Percentiles rank a stretch among this genome's conserved stretches.
These are phyloP conservation scores for Globisporangium abappressorium DNA, from an alignment of 352 stramenopile species.

Conservation along the genomic window DNA sequence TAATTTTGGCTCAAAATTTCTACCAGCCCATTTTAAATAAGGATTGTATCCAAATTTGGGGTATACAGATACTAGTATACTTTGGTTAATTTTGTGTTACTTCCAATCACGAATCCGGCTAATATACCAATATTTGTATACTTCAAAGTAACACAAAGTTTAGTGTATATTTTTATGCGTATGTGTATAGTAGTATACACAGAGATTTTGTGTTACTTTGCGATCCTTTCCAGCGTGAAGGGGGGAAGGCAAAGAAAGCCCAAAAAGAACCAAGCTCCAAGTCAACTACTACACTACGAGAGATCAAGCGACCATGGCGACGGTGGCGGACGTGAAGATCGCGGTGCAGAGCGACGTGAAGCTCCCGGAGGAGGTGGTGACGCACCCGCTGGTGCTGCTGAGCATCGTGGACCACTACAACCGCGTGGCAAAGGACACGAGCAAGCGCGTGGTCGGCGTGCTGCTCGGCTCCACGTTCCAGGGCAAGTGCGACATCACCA, in stretches of 20 bases:
- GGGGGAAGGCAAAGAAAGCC: not conserved
- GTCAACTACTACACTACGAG: not conserved
- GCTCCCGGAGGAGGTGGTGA: slow-evolving; percentile 92
- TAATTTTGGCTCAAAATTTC: too few species aligned
- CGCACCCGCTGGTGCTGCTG: slow-evolving; percentile 98
- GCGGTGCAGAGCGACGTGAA: slow-evolving; percentile 79
- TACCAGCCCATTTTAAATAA: too few species aligned
- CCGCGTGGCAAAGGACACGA: slow-evolving; percentile 96
- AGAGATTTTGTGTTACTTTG: slow-evolving; percentile 4
- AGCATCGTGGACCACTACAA: slow-evolving; percentile 99
- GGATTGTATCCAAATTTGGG: too few species aligned
- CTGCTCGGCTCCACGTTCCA: slow-evolving; percentile 95
- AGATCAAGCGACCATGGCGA: slow-evolving; percentile 9
- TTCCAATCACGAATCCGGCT: too few species aligned
- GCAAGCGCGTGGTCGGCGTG: slow-evolving; percentile 98
- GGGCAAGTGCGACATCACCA: slow-evolving; percentile 93
- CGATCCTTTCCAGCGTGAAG: slow-evolving; percentile 6
- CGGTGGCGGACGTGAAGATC: slow-evolving; percentile 36
- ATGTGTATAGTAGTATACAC: too few species aligned
- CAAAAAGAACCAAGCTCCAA: slow-evolving; percentile 1
- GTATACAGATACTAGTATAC: too few species aligned
- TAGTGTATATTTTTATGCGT: too few species aligned
- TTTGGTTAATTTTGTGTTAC: too few species aligned
- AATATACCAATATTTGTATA: too few species aligned
- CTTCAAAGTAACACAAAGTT: too few species aligned